phyloP scores from a whole-genome alignment of 371 early-diverging fungal species.

The Apophysomyces ossiformis region DNA sequence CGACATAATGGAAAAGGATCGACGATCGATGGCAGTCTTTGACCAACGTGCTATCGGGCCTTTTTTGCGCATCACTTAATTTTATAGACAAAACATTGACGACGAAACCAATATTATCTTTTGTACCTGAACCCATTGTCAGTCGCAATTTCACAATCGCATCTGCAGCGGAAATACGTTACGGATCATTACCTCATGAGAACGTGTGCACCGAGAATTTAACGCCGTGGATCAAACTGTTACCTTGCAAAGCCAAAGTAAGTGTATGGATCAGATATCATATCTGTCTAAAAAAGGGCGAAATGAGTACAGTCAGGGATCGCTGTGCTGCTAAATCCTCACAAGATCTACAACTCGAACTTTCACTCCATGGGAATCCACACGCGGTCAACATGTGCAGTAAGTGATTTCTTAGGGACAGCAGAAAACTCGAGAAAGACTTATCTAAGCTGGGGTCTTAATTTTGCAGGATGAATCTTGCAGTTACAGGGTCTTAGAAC shows the following conservation, averaged over 20 bases:
- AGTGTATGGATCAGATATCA: not conserved
- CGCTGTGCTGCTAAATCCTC: conserved; percentile 83
- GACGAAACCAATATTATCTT: conserved; percentile 71
- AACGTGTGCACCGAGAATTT: conserved; percentile 97
- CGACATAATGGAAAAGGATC: conserved; percentile 42
- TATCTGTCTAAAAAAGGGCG: not conserved
- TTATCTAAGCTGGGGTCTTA: not conserved
- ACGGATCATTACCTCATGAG: conserved; percentile 87
- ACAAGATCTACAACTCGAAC: conserved; percentile 86
- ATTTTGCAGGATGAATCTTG: conserved; percentile 31
- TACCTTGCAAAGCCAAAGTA: conserved; percentile 92
- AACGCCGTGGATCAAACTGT: conserved; percentile 94
- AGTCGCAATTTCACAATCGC: not conserved
- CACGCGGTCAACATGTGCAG: conserved; percentile 60
- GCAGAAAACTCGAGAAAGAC: no score
- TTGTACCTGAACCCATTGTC: conserved; percentile 50
- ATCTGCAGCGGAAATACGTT: conserved; percentile 57
- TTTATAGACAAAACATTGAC: conserved; percentile 87
- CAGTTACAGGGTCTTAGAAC: conserved; percentile 31
- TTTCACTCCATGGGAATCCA: conserved; percentile 89
- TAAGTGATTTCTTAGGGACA: conserved; percentile 24
- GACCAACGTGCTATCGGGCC: conserved; percentile 89
- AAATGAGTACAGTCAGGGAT: conserved; percentile 72
- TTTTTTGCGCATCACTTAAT: conserved; percentile 96
- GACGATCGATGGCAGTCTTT: conserved; percentile 82